Conservation (phyloP, 179 eudicot genomes). For the Carnegiea gigantea region DNA sequence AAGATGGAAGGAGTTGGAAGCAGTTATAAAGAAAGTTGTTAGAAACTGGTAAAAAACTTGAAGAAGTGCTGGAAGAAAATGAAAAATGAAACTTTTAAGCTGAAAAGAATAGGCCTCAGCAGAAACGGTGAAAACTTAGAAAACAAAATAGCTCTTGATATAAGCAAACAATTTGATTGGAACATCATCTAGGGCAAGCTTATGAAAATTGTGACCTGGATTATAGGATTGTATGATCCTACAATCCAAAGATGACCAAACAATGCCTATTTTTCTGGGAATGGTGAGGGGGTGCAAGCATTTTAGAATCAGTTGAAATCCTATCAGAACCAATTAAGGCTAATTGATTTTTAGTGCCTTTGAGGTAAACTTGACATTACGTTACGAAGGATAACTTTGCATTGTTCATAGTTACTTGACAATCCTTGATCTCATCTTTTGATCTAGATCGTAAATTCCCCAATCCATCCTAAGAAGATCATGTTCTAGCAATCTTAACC, state of each 20-base stretch:
- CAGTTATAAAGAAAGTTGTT: too few relatives aligned
- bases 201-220: background rate
- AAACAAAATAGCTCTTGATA: too few relatives aligned
- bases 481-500: background rate
- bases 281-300: too few relatives aligned
- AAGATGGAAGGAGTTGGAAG: too few relatives aligned
- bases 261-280: background rate
- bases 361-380: too few relatives aligned
- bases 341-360: too few relatives aligned
- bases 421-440: background rate
- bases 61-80: too few relatives aligned
- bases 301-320: background rate
- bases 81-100: too few relatives aligned
- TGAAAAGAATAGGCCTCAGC: too few relatives aligned
- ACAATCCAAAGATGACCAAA: too few relatives aligned
- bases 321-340: background rate
- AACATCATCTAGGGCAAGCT: background rate
- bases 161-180: background rate
- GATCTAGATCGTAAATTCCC: background rate
- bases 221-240: background rate
- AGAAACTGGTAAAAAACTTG: too few relatives aligned
- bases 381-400: background rate
- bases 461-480: background rate
- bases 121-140: too few relatives aligned
- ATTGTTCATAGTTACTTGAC: background rate